These are phyloP conservation scores for Astrocystis sublimbata DNA, from an alignment of 495 filamentous ascomycete genomes.

Conservation along the genomic window DNA sequence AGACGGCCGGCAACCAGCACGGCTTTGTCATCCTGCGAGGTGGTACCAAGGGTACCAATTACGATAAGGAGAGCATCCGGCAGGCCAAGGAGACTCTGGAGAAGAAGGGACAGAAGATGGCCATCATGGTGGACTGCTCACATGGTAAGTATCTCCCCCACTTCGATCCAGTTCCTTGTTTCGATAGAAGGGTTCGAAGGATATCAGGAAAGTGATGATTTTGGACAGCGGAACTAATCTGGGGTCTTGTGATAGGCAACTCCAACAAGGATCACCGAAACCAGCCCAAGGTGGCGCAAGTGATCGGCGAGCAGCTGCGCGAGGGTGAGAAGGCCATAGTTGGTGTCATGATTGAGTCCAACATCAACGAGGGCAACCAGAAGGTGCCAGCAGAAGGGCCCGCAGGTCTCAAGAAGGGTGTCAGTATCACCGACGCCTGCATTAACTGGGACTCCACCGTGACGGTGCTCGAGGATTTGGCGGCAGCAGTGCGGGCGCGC, in stretches of 20 bases:
- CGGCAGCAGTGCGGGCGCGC: slow-evolving; percentile 77
- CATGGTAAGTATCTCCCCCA: slow-evolving; percentile 60
- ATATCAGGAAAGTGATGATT: not conserved
- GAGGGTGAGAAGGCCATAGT: slow-evolving; percentile 86
- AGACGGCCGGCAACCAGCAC: slow-evolving; percentile 90
- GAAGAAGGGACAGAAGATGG: slow-evolving; percentile 83
- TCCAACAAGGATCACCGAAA: slow-evolving; percentile 78
- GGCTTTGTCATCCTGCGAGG: slow-evolving; percentile 96
- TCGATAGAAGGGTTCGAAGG: not conserved
- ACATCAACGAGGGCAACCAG: slow-evolving; percentile 94
- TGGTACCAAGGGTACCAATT: slow-evolving; percentile 93
- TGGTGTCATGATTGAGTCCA: slow-evolving; percentile 98
- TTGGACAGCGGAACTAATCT: slow-evolving; percentile 20
- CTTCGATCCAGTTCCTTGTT: no score
- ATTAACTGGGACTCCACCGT: slow-evolving; percentile 93
- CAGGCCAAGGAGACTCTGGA: slow-evolving; percentile 73
- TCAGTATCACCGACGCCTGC: slow-evolving; percentile 97
- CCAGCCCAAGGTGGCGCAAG: slow-evolving; percentile 87
- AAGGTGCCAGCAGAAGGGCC: slow-evolving; percentile 87
- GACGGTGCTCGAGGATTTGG: slow-evolving; percentile 80
- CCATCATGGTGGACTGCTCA: slow-evolving; percentile 98
- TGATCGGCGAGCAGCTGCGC: slow-evolving; percentile 79
- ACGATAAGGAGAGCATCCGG: slow-evolving; percentile 78
- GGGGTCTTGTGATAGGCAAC: slow-evolving; percentile 64
- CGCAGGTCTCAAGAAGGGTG: slow-evolving; percentile 78